These are phyloP conservation scores for Desmodesmus armatus DNA, from an alignment of 139 green algal genomes.

Conservation along the genomic window DNA sequence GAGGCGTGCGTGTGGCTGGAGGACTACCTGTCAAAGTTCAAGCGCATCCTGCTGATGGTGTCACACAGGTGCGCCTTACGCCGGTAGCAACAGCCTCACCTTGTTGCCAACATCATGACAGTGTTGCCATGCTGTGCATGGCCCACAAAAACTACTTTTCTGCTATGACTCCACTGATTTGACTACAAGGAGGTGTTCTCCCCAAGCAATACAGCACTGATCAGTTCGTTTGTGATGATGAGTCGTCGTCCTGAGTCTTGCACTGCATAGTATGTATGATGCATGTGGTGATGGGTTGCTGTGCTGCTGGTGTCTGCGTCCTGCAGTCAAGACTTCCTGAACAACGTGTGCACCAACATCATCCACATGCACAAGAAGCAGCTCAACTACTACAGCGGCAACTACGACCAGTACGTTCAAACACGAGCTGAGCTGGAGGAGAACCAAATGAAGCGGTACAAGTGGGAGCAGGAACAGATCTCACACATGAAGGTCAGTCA, in stretches of 20 bases:
- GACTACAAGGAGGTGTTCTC: too few species aligned
- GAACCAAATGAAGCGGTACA: constrained; percentile 97
- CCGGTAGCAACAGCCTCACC: too few species aligned
- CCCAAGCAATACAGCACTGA: too few species aligned
- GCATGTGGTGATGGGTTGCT: background rate
- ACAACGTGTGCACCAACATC: constrained; percentile 98
- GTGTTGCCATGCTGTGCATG: too few species aligned
- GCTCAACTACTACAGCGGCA: constrained; percentile 92
- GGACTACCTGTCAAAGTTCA: constrained; percentile 91
- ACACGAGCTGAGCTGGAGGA: constrained; percentile 92
- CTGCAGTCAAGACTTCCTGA: constrained; percentile 93
- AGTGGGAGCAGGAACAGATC: constrained; percentile 89
- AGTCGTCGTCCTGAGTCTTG: too few species aligned
- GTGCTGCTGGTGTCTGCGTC: background rate
- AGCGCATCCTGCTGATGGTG: constrained; percentile 89
- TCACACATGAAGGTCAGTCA: constrained; percentile 78
- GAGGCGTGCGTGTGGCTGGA: constrained; percentile 98
- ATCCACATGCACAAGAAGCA: constrained; percentile 93
- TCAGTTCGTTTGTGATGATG: too few species aligned
- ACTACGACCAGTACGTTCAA: constrained; percentile 93
- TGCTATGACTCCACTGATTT: too few species aligned
- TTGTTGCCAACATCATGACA: too few species aligned
- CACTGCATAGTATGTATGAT: too few species aligned
- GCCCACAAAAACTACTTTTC: too few species aligned
- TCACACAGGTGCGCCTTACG: constrained; percentile 71